phyloP scores from a whole-genome alignment of 106 monocot genomes.

The Dactylorhiza incarnata region DNA sequence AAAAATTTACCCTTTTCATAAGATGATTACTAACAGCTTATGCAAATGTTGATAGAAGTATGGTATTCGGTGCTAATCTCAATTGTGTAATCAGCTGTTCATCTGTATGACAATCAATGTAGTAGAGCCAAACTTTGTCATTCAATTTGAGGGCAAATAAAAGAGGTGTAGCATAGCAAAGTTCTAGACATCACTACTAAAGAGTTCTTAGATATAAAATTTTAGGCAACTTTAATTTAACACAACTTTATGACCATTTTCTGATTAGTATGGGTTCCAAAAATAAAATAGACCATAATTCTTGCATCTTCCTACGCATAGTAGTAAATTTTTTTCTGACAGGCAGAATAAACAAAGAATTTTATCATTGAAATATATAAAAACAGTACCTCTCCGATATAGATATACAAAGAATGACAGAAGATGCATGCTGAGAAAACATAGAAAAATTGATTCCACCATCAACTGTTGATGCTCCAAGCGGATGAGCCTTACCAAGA shows the following conservation, averaged over 20 bases:
- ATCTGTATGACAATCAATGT: not conserved
- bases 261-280: not conserved
- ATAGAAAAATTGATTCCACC: conserved; percentile 73
- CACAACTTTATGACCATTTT: not conserved
- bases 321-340: not conserved
- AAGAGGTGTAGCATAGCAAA: not conserved
- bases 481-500: conserved; percentile 58
- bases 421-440: conserved; percentile 74
- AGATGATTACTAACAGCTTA: not conserved
- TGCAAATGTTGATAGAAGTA: not conserved
- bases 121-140: not conserved
- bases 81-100: not conserved
- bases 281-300: not conserved
- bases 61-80: conserved; percentile 1
- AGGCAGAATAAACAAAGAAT: not conserved
- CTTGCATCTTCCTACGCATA: not conserved
- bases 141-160: not conserved
- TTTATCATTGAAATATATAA: not conserved
- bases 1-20: not conserved
- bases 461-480: conserved; percentile 73
- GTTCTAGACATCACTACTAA: not conserved
- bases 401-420: conserved; percentile 61
- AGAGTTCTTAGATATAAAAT: not conserved
- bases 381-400: conserved; percentile 32
- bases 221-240: not conserved